Evolutionary conservation across 768 basidiomycete species (phyloP).

Genomic region (Leccinellum luteum): DNA sequence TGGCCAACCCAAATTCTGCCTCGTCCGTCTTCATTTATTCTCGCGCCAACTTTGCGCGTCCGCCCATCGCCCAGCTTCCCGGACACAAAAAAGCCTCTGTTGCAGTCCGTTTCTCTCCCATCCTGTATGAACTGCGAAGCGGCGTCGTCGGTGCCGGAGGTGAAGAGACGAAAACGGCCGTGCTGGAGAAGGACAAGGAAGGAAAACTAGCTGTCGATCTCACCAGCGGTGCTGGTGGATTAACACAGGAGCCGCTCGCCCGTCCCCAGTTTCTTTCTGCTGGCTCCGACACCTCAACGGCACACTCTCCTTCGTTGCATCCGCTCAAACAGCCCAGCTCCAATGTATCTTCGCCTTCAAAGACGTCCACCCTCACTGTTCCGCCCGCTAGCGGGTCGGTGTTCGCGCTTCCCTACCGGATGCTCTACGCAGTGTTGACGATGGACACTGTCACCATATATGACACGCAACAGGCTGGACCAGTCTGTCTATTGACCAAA

Average conservation of each 20-base stretch:
- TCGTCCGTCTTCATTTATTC: constrained; percentile 93
- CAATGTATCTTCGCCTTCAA: constrained; percentile 18
- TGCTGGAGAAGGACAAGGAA: constrained; percentile 66
- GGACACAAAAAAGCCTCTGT: constrained; percentile 96
- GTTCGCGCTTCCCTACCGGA: constrained; percentile 88
- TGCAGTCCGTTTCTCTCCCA: constrained; percentile 89
- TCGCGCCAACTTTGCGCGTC: constrained; percentile 88
- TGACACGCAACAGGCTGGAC: constrained; percentile 94
- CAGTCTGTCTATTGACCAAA: constrained; percentile 88
- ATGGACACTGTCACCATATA: constrained; percentile 95
- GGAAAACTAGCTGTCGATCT: constrained; percentile 61
- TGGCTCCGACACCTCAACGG: constrained; percentile 7
- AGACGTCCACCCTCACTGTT: constrained; percentile 28
- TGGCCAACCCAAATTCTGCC: constrained; percentile 36
- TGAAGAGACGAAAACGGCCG: constrained; percentile 51
- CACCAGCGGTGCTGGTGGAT: constrained; percentile 32
- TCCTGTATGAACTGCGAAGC: constrained; percentile 85
- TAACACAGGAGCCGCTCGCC: constrained; percentile 7
- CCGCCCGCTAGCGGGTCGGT: constrained; percentile 59
- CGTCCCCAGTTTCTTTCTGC: constrained; percentile 1
- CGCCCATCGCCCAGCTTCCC: constrained; percentile 91
- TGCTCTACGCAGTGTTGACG: constrained; percentile 93
- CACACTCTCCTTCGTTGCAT: constrained; percentile 12
- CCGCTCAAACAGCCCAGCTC: constrained; percentile 15
- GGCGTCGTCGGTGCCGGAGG: constrained; percentile 40